Percentiles rank a stretch among this genome's conserved stretches.
phyloP scores from a whole-genome alignment of 306 rosid genomes.

The Cicer bijugum region DNA sequence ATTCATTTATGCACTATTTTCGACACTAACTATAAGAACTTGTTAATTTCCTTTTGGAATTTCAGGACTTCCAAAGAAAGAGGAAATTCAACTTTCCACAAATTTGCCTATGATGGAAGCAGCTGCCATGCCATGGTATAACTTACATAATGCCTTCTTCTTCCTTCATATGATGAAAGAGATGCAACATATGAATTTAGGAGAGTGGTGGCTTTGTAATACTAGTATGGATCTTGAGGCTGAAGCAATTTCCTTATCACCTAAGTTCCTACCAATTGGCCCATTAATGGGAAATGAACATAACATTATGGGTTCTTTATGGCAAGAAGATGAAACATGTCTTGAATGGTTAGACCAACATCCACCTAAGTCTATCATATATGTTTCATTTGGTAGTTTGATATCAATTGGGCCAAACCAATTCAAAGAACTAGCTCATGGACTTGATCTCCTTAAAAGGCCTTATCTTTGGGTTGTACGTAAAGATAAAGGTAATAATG shows the following conservation, averaged over 20 bases:
- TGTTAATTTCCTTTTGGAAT: slow-evolving; percentile 5
- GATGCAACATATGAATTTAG: slow-evolving; percentile 36
- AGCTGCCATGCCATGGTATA: slow-evolving; percentile 49
- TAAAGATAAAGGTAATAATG: neutral
- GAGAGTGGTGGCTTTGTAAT: slow-evolving; percentile 58
- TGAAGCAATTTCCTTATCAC: slow-evolving; percentile 42
- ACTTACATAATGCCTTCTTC: slow-evolving; percentile 24
- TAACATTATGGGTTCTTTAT: slow-evolving; percentile 14
- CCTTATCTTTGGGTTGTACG: slow-evolving; percentile 53
- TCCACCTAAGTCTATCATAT: slow-evolving; percentile 47
- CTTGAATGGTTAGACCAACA: slow-evolving; percentile 47
- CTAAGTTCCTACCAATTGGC: slow-evolving; percentile 50
- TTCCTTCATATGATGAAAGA: slow-evolving; percentile 39
- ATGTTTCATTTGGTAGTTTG: slow-evolving; percentile 53
- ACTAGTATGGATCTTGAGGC: slow-evolving; percentile 48
- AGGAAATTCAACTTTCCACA: slow-evolving; percentile 41
- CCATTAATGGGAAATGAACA: slow-evolving; percentile 41
- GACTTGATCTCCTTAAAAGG: slow-evolving; percentile 43
- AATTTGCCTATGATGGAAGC: slow-evolving; percentile 43
- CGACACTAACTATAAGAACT: neutral
- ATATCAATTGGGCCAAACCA: slow-evolving; percentile 36
- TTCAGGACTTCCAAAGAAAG: slow-evolving; percentile 47
- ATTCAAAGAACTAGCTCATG: slow-evolving; percentile 51
- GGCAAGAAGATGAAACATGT: slow-evolving; percentile 46
- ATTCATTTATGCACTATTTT: neutral